A percentile compares a stretch with the other conserved stretches of the same genome.
Evolutionary conservation across 2,329 filamentous ascomycete species (phyloP).

Genomic region (Fusarium sterilihyphosum): DNA sequence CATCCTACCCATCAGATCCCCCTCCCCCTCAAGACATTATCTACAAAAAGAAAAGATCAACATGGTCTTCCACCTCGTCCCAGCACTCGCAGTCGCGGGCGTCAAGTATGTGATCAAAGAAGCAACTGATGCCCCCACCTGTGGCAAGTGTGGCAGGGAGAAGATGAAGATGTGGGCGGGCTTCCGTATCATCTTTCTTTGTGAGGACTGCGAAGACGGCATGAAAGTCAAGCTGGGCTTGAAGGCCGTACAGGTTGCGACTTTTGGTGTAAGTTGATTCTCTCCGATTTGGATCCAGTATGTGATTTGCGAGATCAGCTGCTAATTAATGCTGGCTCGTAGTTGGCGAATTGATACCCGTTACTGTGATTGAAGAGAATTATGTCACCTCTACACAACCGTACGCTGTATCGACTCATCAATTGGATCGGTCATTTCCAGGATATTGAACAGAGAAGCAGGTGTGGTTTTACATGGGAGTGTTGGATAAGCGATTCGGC

Average conservation of each 20-base stretch:
- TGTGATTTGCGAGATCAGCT: neutral
- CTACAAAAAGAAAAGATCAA: neutral
- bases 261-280: neutral
- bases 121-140: neutral
- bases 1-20: neutral
- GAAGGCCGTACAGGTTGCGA: neutral
- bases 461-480: no score
- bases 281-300: neutral
- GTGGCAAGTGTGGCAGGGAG: neutral
- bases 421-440: fast-evolving
- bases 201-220: neutral
- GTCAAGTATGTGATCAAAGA: neutral
- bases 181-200: neutral
- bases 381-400: fast-evolving
- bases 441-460: neutral
- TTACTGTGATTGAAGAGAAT: neutral
- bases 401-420: no score
- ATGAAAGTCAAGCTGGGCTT: neutral
- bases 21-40: neutral
- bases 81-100: neutral
- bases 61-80: neutral
- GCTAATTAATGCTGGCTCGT: neutral
- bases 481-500: no score
- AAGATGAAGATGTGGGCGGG: slow-evolving; percentile 2
- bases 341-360: neutral